Evolutionary conservation across 169 alveolate genomes (phyloP), one percentile per base, ranked within the genome.

Genomic region (Cryptosporidium canis): DNA sequence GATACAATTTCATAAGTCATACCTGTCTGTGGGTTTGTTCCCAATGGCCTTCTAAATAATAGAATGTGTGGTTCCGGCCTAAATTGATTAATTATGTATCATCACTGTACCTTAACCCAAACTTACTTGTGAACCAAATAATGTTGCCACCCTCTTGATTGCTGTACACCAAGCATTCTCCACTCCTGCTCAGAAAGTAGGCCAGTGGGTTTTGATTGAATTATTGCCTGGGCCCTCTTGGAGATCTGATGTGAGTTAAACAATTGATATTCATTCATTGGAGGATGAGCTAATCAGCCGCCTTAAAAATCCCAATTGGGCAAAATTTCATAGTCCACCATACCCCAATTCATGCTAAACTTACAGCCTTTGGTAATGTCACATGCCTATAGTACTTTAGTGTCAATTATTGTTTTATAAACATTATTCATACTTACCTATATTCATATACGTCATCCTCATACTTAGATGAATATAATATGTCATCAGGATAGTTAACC

Each of bases 51-150:
- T 91, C 98, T 93, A 90, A 96, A 96, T 0, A 96, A 92, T 45
- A 96, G 87, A 83, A 96, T 95, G 71, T 95, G 97, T 6, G 98
- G 98, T 83, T 96, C 98, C 0, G 98, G 98, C 68, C 94, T 90
- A 47, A 65, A 35, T 65, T n/a, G 31, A 24, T 67, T 47, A 18
- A 5, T 29, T 61, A 51, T 65, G 70, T 21, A 21, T 5, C 44
- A 37, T 83, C 18, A 21, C 6, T 35, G 16, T 44, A 31, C 29
- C 47, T 47, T 21, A 24, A n/a, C 6, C 16, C 48, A 2, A 31
- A 39, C 87, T 63, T 77, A 77, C 87, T 77, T 77, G 45, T 77
- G 87, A 37, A 77, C 63, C 33, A 77, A 31, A 37, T 91, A 91
- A 71, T 91, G 93, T 14, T 48, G 83, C 94, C 94, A 92, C 2